These are phyloP conservation scores for Tetragonia tetragonoides DNA, from an alignment of 148 eudicot genomes.

Conservation along the genomic window DNA sequence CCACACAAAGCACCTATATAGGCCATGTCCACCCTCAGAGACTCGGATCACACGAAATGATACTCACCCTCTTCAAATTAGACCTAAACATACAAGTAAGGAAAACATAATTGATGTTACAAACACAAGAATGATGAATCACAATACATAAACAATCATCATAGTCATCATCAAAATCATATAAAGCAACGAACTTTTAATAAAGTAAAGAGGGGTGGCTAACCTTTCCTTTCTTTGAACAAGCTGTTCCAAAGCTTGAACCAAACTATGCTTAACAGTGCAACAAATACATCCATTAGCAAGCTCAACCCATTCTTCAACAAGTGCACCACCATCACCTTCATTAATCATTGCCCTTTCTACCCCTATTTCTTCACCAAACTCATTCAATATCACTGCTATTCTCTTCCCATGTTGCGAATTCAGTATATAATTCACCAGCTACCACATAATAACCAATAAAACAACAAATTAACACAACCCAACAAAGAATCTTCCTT, in stretches of 20 bases:
- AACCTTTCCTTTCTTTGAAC: constrained; percentile 81
- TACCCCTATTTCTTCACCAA: constrained; percentile 94
- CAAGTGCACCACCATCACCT: constrained; percentile 78
- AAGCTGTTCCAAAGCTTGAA: constrained; percentile 95
- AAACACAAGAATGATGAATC: background rate
- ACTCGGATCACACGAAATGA: too few relatives aligned
- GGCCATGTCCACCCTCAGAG: too few relatives aligned
- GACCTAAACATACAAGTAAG: too few relatives aligned
- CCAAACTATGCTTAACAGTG: constrained; percentile 90
- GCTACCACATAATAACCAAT: constrained; percentile 25
- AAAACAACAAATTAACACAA: background rate
- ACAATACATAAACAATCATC: background rate
- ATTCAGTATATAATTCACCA: constrained; percentile 83
- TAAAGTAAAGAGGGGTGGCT: background rate
- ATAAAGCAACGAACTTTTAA: background rate
- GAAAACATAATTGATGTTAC: too few relatives aligned
- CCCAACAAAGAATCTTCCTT: too few relatives aligned
- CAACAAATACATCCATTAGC: constrained; percentile 96
- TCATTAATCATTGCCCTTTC: constrained; percentile 97
- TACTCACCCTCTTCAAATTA: too few relatives aligned
- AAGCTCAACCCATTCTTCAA: constrained; percentile 96
- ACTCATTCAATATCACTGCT: constrained; percentile 91
- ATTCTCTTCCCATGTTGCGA: constrained; percentile 84
- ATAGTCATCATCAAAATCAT: constrained; percentile 6
- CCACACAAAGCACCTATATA: too few relatives aligned